A percentile compares a stretch with the other conserved stretches of the same genome.
Evolutionary conservation across 495 filamentous ascomycete genomes (phyloP).

Genomic region (Neurospora discreta): DNA sequence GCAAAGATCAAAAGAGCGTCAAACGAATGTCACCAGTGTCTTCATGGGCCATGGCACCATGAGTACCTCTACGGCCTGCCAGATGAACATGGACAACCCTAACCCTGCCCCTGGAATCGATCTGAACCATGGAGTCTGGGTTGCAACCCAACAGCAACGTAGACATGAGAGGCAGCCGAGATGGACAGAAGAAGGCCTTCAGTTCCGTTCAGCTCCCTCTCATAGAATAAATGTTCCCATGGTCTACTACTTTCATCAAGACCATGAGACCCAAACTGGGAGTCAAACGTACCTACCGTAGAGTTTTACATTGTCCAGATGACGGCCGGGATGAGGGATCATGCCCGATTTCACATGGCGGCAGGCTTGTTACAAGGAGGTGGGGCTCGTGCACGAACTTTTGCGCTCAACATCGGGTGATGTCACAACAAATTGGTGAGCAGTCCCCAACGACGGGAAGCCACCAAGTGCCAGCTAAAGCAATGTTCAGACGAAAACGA

Average conservation of each 20-base stretch:
- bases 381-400: neutral
- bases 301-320: neutral
- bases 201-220: neutral
- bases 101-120: neutral
- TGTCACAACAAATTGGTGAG: neutral
- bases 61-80: neutral
- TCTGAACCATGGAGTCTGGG: neutral
- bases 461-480: neutral
- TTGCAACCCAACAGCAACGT: neutral
- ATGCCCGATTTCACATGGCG: neutral
- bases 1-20: neutral
- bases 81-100: neutral
- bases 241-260: neutral
- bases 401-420: neutral
- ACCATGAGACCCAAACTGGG: neutral
- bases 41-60: neutral
- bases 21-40: neutral
- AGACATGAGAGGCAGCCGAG: neutral
- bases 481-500: neutral
- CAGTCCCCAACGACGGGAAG: neutral
- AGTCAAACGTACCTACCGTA: neutral
- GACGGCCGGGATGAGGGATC: neutral
- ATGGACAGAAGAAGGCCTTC: neutral
- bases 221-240: neutral
- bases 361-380: neutral